These are phyloP conservation scores for Haematococcus sp. DNA, from an alignment of 139 green algal genomes.

Conservation along the genomic window DNA sequence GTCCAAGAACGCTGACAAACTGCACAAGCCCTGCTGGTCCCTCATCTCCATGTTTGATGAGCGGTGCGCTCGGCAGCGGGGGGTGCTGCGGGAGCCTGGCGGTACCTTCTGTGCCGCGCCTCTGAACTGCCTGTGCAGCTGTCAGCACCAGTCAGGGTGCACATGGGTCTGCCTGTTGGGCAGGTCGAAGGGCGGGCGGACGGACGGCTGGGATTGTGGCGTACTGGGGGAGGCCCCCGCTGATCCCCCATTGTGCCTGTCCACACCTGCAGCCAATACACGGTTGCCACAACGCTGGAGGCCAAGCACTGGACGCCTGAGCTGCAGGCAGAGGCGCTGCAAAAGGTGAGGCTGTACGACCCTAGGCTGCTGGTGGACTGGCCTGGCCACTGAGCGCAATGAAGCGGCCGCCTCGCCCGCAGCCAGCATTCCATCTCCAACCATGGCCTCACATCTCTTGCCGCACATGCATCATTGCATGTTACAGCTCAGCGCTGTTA, in stretches of 20 bases:
- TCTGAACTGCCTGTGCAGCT: not conserved
- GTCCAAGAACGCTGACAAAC: conserved; percentile 11
- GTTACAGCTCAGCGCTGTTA: too few species aligned
- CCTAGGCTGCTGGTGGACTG: not conserved
- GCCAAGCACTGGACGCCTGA: conserved; percentile 10
- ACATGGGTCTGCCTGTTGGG: too few species aligned
- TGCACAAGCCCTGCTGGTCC: conserved; percentile 35
- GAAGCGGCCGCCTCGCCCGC: too few species aligned
- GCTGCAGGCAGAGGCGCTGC: not conserved
- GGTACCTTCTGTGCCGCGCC: not conserved
- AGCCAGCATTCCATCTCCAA: not conserved
- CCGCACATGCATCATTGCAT: too few species aligned
- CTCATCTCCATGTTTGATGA: conserved; percentile 33
- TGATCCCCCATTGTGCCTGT: not conserved
- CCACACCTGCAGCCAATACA: not conserved
- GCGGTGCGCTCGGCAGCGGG: not conserved
- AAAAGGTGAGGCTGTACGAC: conserved; percentile 1
- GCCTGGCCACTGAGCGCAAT: not conserved
- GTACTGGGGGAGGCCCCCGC: too few species aligned
- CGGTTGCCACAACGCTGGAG: conserved; percentile 6
- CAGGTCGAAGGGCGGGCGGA: too few species aligned
- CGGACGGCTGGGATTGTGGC: too few species aligned
- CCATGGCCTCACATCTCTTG: not conserved
- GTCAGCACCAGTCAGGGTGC: too few species aligned
- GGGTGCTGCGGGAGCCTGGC: not conserved